Evolutionary conservation across 306 rosid genomes (phyloP).

Genomic region (Cicer pinnatifidum): DNA sequence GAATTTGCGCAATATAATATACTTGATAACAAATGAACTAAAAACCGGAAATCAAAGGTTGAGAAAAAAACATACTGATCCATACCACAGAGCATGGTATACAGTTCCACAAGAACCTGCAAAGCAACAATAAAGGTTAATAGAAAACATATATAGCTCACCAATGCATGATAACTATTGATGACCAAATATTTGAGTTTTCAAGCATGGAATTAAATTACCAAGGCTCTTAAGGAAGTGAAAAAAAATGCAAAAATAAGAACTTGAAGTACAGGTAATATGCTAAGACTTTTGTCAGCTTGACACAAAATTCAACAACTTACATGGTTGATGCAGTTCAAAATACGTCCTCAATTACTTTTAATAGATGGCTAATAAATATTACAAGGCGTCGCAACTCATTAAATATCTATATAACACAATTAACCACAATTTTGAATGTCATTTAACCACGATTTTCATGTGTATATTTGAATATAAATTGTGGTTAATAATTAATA

Average conservation of each 20-base stretch:
- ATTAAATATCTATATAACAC: no score
- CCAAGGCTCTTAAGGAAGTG: background rate
- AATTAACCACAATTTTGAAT: no score
- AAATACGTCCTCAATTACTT: no score
- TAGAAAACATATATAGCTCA: conserved; percentile 37
- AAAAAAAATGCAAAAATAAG: conserved; percentile 23
- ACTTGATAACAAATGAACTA: conserved; percentile 28
- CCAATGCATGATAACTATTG: conserved; percentile 26
- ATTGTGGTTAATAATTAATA: no score
- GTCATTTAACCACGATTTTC: no score
- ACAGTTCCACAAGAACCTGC: conserved; percentile 99
- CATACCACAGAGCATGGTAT: conserved; percentile 96
- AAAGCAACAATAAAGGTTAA: conserved; percentile 49
- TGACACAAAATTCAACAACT: no score
- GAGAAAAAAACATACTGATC: conserved; percentile 90
- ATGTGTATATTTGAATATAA: no score
- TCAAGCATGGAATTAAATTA: conserved; percentile 1
- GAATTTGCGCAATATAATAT: conserved; percentile 5
- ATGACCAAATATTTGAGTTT: conserved; percentile 38
- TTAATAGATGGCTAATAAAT: no score
- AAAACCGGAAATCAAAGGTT: conserved; percentile 48
- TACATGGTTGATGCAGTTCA: no score
- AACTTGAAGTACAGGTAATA: conserved; percentile 1
- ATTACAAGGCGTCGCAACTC: no score
- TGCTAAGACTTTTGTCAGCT: no score